phyloP scores from a whole-genome alignment of 2,329 filamentous ascomycete genomes.

The Aureobasidium sp. region DNA sequence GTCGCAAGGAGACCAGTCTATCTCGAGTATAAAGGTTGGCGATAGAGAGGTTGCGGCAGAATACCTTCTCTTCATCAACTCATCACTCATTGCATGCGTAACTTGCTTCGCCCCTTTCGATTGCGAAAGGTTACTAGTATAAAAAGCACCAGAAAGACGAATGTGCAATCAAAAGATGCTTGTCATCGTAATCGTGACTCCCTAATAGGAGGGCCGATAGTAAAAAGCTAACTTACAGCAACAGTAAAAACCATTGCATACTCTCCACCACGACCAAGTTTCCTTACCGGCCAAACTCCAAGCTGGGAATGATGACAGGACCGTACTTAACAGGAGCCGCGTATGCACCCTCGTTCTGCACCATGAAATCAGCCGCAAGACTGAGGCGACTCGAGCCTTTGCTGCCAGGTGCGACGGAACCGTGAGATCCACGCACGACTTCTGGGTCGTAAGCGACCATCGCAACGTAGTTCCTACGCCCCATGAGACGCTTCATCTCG shows the following conservation, averaged over 20 bases:
- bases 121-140: too few relatives aligned
- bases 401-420: slow-evolving; percentile 21
- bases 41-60: too few relatives aligned
- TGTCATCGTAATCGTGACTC: neutral
- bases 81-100: too few relatives aligned
- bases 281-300: slow-evolving; percentile 38
- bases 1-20: too few relatives aligned
- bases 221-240: neutral
- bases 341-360: slow-evolving; percentile 81
- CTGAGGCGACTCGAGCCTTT: slow-evolving; percentile 51
- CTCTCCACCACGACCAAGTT: neutral
- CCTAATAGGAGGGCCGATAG: neutral
- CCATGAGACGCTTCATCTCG: slow-evolving; percentile 81
- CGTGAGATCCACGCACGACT: slow-evolving; percentile 45
- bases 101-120: too few relatives aligned
- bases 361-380: slow-evolving; percentile 91
- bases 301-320: slow-evolving; percentile 81
- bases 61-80: too few relatives aligned
- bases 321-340: slow-evolving; percentile 88
- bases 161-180: neutral
- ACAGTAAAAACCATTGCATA: neutral
- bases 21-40: too few relatives aligned
- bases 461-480: slow-evolving; percentile 82
- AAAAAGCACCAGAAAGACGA: too few relatives aligned
- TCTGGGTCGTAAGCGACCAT: slow-evolving; percentile 94